These are phyloP conservation scores for Phialophora expanda DNA, from an alignment of 2,329 filamentous ascomycete species.

Conservation along the genomic window DNA sequence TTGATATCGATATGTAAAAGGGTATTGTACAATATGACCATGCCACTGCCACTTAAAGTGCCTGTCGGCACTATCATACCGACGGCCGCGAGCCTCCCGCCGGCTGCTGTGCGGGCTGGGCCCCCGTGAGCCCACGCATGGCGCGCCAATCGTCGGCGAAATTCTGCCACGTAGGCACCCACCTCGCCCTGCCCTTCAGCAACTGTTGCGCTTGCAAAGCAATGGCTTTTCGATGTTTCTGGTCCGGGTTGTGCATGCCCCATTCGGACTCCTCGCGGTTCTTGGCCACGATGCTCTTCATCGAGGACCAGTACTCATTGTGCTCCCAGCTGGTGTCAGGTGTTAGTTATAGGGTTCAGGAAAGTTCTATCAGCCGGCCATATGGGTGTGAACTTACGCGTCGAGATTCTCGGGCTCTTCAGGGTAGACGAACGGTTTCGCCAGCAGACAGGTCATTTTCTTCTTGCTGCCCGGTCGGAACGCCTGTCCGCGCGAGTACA, in stretches of 20 bases:
- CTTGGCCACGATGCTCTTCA: conserved; percentile 54
- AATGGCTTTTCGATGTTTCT: conserved; percentile 54
- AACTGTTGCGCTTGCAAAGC: conserved; percentile 64
- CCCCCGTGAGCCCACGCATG: conserved; percentile 19
- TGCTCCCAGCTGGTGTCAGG: conserved; percentile 62
- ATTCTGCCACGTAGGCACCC: conserved; percentile 60
- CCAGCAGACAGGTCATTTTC: conserved; percentile 93
- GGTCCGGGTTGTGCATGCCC: conserved; percentile 48
- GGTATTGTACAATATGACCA: background rate
- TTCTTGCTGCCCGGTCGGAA: conserved; percentile 77
- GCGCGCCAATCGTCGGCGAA: conserved; percentile 36
- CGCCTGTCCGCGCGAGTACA: conserved; percentile 59
- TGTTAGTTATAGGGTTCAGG: conserved; percentile 20
- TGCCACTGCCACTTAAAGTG: background rate
- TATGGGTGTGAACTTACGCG: conserved; percentile 53
- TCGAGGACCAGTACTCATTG: conserved; percentile 60
- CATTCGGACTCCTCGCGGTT: conserved; percentile 46
- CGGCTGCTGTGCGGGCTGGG: background rate
- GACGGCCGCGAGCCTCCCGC: conserved; percentile 1
- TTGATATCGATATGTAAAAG: background rate
- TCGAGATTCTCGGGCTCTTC: conserved; percentile 66
- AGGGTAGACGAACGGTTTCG: conserved; percentile 87
- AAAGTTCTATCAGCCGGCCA: background rate
- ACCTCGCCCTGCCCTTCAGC: conserved; percentile 64
- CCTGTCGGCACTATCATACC: background rate